These are phyloP conservation scores for Kwoniella shandongensis DNA, from an alignment of 768 basidiomycete species.

Conservation along the genomic window DNA sequence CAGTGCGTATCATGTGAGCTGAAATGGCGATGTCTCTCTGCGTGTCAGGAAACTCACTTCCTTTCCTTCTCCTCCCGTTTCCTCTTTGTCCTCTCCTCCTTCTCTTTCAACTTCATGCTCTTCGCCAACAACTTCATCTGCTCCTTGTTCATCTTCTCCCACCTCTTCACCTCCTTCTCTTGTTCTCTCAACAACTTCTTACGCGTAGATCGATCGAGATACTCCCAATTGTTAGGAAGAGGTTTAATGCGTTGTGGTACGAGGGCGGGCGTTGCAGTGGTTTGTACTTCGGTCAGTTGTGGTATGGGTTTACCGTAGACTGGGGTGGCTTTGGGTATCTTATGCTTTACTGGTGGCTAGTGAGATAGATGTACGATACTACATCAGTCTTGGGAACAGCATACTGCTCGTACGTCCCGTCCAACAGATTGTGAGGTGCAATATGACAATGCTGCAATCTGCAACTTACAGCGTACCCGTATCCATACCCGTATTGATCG, in stretches of 20 bases:
- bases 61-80: conserved; percentile 21
- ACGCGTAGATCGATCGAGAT: background rate
- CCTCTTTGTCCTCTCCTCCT: conserved; percentile 15
- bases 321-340: background rate
- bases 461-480: no score
- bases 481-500: no score
- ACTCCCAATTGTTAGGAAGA: conserved; percentile 1
- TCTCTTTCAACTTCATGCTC: conserved; percentile 16
- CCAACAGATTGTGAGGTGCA: no score
- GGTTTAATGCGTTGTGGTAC: background rate
- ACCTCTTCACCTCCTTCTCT: conserved; percentile 9
- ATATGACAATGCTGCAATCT: no score
- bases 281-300: background rate
- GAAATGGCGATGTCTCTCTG: no score
- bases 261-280: background rate
- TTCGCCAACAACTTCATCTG: conserved; percentile 9
- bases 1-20: background rate
- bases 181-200: conserved; percentile 12
- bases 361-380: background rate
- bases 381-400: no score
- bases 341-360: background rate
- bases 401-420: no score
- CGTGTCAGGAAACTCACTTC: conserved; percentile 42
- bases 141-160: conserved; percentile 16
- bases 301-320: conserved; percentile 3